phyloP scores from a whole-genome alignment of 1,139 yeast genomes.

The Kodamaea sp. region DNA sequence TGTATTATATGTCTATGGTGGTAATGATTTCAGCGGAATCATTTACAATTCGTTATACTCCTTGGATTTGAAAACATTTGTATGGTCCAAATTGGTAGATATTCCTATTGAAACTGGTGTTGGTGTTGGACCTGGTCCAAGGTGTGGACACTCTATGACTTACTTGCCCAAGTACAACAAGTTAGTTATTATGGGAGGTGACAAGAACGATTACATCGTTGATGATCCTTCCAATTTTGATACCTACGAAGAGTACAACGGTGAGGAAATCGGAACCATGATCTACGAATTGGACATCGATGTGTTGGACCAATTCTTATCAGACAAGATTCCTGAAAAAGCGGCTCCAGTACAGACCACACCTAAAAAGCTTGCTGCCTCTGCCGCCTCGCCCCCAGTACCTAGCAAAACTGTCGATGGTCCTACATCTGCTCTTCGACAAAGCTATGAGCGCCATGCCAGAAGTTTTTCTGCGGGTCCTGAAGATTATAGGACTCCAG shows the following conservation, averaged over 20 bases:
- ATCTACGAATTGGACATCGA: constrained; percentile 62
- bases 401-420: constrained; percentile 17
- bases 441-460: constrained; percentile 35
- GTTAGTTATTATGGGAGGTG: constrained; percentile 90
- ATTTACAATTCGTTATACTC: constrained; percentile 70
- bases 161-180: constrained; percentile 65
- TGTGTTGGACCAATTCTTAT: constrained; percentile 34
- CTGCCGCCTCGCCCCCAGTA: constrained; percentile 8
- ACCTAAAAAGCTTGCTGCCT: constrained; percentile 8
- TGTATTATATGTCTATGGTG: constrained; percentile 85
- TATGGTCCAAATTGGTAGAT: constrained; percentile 68
- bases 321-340: constrained; percentile 13
- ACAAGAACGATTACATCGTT: constrained; percentile 59
- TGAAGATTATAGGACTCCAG: constrained; percentile 47
- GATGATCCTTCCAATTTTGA: constrained; percentile 40
- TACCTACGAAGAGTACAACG: constrained; percentile 52
- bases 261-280: constrained; percentile 56
- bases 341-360: constrained; percentile 2
- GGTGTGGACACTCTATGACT: constrained; percentile 94
- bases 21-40: constrained; percentile 76
- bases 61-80: constrained; percentile 70
- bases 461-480: constrained; percentile 44
- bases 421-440: constrained; percentile 16
- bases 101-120: constrained; percentile 22
- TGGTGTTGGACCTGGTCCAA: constrained; percentile 65